Percentiles rank a stretch among this genome's conserved stretches.
Evolutionary conservation across 129 eudicot species (phyloP).

Genomic region (Logfia minima): DNA sequence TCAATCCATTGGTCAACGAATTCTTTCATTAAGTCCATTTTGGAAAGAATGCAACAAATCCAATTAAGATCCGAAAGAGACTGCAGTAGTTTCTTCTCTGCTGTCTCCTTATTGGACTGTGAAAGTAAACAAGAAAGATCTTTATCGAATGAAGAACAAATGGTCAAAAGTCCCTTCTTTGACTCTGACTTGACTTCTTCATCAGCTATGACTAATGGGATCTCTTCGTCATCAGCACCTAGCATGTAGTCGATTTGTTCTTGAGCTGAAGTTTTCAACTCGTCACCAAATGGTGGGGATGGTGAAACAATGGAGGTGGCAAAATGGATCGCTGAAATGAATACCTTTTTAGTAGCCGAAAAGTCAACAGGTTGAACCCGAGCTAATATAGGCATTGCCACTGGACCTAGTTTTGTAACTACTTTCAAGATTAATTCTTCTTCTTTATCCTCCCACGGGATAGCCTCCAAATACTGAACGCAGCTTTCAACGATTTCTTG

Average conservation of each 20-base stretch:
- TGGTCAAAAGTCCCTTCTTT: slow-evolving; percentile 47
- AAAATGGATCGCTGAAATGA: slow-evolving; percentile 72
- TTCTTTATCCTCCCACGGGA: slow-evolving; percentile 85
- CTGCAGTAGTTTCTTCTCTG: slow-evolving; percentile 47
- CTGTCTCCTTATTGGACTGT: slow-evolving; percentile 32
- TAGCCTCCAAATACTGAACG: slow-evolving; percentile 71
- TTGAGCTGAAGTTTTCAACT: slow-evolving; percentile 76
- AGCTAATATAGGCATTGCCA: slow-evolving; percentile 75
- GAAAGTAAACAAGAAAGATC: slow-evolving; percentile 44
- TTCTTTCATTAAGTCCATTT: slow-evolving; percentile 73
- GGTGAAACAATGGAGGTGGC: slow-evolving; percentile 63
- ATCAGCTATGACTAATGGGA: slow-evolving; percentile 57
- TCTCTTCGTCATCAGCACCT: slow-evolving; percentile 70
- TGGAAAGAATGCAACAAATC: slow-evolving; percentile 64
- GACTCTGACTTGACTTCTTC: slow-evolving; percentile 60
- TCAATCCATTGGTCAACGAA: slow-evolving; percentile 73
- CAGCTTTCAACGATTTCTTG: slow-evolving; percentile 55
- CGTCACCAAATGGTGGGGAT: slow-evolving; percentile 67
- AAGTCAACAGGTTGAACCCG: slow-evolving; percentile 59
- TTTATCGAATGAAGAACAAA: slow-evolving; percentile 47
- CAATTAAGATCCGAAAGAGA: slow-evolving; percentile 62
- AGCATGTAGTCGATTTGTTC: slow-evolving; percentile 95
- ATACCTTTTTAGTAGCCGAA: slow-evolving; percentile 56
- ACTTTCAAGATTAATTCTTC: slow-evolving; percentile 60
- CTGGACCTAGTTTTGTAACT: slow-evolving; percentile 57